Base-by-base conservation (phyloP, 139 green algal species). In the Picochlorum costavermella region DNA sequence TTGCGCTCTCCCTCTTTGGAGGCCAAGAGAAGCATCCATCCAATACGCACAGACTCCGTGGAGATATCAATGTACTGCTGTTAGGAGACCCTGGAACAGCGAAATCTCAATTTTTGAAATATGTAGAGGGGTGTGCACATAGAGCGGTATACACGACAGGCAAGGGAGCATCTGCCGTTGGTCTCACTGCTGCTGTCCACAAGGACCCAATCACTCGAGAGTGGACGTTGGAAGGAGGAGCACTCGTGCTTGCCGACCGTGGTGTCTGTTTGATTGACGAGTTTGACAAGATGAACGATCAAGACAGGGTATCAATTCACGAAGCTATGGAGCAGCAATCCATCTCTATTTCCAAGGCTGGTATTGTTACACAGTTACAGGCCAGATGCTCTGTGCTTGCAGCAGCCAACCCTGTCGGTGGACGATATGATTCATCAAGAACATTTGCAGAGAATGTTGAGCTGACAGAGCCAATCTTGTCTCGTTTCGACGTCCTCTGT, bases 251-350 rank as follows among this genome's bases (percentile, higher is more conserved):
- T 65, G 94, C 93, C 3, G 94, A 99, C 82, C 81, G 85, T 60
- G 79, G 94, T n/a, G 74, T 96, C 40, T 99, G 94, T 83, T 75
- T 98, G 2, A 99, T 99, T 67, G 94, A 99, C 71, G 94, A 99
- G 89, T 98, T 99, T 74, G 94, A 99, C 85, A 99, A 98, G 83
- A 99, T 99, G 94, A 98, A 98, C 70, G 94, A 99, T 68, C 91
- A 98, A 70, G 89, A 93, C 75, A 73, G 87, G 0, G 87, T 95
- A 60, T 89, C 82, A 62, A 84, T 84, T 51, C 79, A 84, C 56
- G 73, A 84, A 68, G 94, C 94, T 29, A 99, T 99, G 94, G 94
- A 99, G 85, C 94, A 99, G 87, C 94, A 99, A 84, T 90, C 72
- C 80, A 99, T 99, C 78, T 95, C 83, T 72, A 96, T 99, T 78